Evolutionary conservation across 2,329 filamentous ascomycete species (phyloP), one percentile per base, ranked within the genome.

Genomic region (Coniella lustricola): DNA sequence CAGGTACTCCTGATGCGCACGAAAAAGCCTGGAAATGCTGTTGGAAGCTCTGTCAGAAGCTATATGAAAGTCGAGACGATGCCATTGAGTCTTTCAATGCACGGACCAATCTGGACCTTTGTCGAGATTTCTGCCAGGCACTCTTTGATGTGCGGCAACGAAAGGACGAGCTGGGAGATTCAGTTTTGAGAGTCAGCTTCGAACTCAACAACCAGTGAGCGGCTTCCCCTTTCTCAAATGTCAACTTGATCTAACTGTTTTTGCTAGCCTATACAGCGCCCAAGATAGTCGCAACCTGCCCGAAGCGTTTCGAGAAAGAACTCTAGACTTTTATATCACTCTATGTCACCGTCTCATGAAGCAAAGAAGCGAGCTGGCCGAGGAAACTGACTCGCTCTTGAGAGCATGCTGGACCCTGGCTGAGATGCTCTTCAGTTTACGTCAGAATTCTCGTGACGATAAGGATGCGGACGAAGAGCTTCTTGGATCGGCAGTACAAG

Each of bases 301-400:
- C 0, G 87, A 94, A 59, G 81, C 85, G 0, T 96, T 97, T 62
- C 80, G 85, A 45, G 90, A 96, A 65, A 76, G 90, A 50, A 96
- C 91, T 0, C 67, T 97, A 49, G 91, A 96, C 60, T 96, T 96
- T 59, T 96, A 96, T 60, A 85, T 95, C 56, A 95, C 91, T 0
- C 67, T 97, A 3, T 96, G 91, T 60, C 91, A 96, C 64, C 82
- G 91, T 34, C 69, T 96, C n/a, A 96, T 96, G 90, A 96, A 95
- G 64, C 89, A 95, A 64, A 80, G 87, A 49, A 85, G 80, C 46
- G 84, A 87, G 22, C 66, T 90, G 2, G 83, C 82, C 0, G 84
- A 86, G 54, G 88, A 95, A 59, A 91, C 88, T 0, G 90, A 95
- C 63, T 83, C 87, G 7, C 74, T 96, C 3, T 75, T 96, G 3